Evolutionary conservation across 441 rosid genomes (phyloP).

Genomic region (Pelargonium myrrhifolium): DNA sequence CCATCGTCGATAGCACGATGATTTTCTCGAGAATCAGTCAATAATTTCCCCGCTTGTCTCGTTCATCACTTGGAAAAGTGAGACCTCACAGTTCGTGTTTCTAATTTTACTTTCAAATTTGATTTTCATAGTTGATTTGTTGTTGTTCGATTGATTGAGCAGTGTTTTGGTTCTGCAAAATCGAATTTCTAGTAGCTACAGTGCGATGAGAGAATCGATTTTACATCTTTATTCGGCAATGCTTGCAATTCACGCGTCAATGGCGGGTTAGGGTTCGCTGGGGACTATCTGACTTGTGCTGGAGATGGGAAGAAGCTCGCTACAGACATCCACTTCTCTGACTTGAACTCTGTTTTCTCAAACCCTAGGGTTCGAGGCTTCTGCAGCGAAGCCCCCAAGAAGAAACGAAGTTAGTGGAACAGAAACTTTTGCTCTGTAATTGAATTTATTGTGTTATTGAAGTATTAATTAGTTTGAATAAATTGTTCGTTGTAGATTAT

Average conservation of each 20-base stretch:
- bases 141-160: background rate
- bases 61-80: conserved; percentile 28
- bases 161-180: conserved; percentile 14
- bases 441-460: background rate
- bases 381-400: conserved; percentile 39
- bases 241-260: conserved; percentile 27
- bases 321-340: conserved; percentile 19
- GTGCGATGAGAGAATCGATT: conserved; percentile 24
- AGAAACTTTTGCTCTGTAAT: background rate
- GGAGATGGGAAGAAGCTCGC: conserved; percentile 33
- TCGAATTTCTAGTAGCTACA: conserved; percentile 12
- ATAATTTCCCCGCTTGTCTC: conserved; percentile 29
- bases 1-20: conserved; percentile 20
- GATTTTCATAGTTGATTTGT: background rate
- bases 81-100: background rate
- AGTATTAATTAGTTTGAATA: background rate
- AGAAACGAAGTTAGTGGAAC: conserved; percentile 25
- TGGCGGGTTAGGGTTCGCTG: conserved; percentile 29
- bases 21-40: conserved; percentile 35
- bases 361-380: conserved; percentile 40
- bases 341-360: conserved; percentile 31
- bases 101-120: background rate
- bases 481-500: conserved; percentile 31
- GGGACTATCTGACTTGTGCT: conserved; percentile 30
- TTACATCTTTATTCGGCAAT: conserved; percentile 10